Evolutionary conservation across 2,329 filamentous ascomycete species (phyloP), one percentile per base, ranked within the genome.

Genomic region (Scedosporium boydii): DNA sequence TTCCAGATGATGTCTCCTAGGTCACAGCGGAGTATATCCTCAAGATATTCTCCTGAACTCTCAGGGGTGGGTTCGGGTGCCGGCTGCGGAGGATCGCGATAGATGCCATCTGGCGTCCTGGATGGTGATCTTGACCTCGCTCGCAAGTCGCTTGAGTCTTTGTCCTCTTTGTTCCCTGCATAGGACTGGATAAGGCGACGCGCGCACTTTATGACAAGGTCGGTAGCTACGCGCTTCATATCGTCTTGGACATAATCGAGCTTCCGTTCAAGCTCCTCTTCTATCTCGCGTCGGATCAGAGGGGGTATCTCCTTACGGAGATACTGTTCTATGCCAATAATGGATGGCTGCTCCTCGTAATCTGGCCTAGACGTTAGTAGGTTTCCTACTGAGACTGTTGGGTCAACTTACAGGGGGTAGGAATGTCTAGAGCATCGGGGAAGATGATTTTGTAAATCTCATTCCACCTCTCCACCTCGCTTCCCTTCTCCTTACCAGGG

Each of bases 391-490:
- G 16, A 23, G n/a, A n/a, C 2, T 29, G 5, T 23, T 60, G 34
- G 12, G 12, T 21, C 12, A 12, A 55, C 61, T 62, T 59, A 62
- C 61, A 62, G 4, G 61, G 61, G 0, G 61, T 59, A 29, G 61
- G 61, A 1, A 59, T 48, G 38, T 53, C 56, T 14, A 46, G 55
- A 7, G 57, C 42, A 27, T 62, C 56, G 6, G 61, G 61, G 21
- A 59, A 59, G 42, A 62, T 59, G 27, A 62, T 59, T 38, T 53
- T 59, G 21, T 62, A 62, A 27, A 62, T 59, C 2, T 23, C 21
- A 23, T 18, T 27, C 61, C 61, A 62, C 21, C 58, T 59, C 56
- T 62, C 34, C 41, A 38, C 60, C 9, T 27, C 26, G 14, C 44
- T 61, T 26, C 26, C 42, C 16, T 48, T 48, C n/a, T 23, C 53